Evolutionary conservation across 345 rosid genomes (phyloP).

Genomic region (Pugionium cornutum): DNA sequence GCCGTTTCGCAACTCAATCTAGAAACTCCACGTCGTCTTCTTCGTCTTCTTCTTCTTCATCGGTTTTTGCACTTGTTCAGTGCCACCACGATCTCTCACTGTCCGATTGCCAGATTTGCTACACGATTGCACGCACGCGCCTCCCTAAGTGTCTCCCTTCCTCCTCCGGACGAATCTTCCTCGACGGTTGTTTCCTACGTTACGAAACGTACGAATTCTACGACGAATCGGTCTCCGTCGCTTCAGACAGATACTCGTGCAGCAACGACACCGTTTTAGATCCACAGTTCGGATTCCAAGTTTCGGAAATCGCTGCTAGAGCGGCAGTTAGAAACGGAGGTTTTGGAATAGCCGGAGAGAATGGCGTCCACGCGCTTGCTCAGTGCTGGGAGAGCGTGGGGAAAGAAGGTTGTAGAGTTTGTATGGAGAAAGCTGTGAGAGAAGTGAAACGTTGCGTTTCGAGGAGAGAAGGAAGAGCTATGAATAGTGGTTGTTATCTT

Average conservation of each 20-base stretch:
- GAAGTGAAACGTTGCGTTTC: constrained; percentile 48
- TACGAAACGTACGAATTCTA: constrained; percentile 49
- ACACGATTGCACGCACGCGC: constrained; percentile 35
- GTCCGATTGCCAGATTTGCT: constrained; percentile 46
- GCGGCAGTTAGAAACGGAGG: constrained; percentile 29
- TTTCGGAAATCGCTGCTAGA: constrained; percentile 23
- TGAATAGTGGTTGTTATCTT: constrained; percentile 50
- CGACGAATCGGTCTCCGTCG: constrained; percentile 33
- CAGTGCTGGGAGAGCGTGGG: constrained; percentile 52
- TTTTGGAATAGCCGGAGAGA: constrained; percentile 34
- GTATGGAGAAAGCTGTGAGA: constrained; percentile 42
- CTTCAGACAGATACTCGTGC: constrained; percentile 20
- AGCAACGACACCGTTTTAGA: constrained; percentile 35
- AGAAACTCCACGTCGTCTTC: constrained; percentile 21
- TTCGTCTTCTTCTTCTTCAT: constrained; percentile 30
- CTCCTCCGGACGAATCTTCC: constrained; percentile 50
- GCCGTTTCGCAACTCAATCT: constrained; percentile 34
- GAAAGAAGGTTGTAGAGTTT: constrained; percentile 34
- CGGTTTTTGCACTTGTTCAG: constrained; percentile 39
- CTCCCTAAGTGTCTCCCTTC: constrained; percentile 48
- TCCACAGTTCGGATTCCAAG: constrained; percentile 10
- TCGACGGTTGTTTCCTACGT: constrained; percentile 56
- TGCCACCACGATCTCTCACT: constrained; percentile 49
- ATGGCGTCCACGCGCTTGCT: constrained; percentile 45
- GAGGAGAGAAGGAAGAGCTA: constrained; percentile 44